A percentile compares a stretch with the other conserved stretches of the same genome.
Conservation (phyloP, 2,329 filamentous ascomycete genomes). For the Aureobasidium namibiae region DNA sequence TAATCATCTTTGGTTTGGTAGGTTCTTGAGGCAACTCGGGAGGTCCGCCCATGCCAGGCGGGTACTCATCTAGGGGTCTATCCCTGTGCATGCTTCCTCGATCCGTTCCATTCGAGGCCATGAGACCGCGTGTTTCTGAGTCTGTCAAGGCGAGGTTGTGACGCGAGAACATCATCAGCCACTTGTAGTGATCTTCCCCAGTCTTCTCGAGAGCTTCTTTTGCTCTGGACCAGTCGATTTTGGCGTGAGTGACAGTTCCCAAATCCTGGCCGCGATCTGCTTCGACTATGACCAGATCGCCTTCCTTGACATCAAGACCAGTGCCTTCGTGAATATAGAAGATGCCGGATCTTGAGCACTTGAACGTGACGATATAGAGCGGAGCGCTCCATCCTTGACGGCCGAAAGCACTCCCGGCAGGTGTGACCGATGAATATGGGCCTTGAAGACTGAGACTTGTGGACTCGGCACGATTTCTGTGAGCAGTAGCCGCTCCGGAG, state of each 20-base stretch:
- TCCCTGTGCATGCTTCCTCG: neutral
- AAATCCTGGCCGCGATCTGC: slow-evolving; percentile 93
- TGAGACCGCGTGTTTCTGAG: slow-evolving; percentile 27
- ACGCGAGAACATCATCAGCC: slow-evolving; percentile 92
- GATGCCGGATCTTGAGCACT: slow-evolving; percentile 88
- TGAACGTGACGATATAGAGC: slow-evolving; percentile 88
- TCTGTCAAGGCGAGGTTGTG: slow-evolving; percentile 25
- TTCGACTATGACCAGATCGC: slow-evolving; percentile 94
- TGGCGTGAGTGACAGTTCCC: slow-evolving; percentile 81
- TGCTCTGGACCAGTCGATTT: slow-evolving; percentile 79
- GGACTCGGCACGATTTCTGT: slow-evolving; percentile 16
- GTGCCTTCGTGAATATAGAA: slow-evolving; percentile 97
- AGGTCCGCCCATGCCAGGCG: slow-evolving; percentile 12
- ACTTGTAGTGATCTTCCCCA: slow-evolving; percentile 92
- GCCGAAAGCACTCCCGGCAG: slow-evolving; percentile 19
- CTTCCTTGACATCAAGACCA: slow-evolving; percentile 78
- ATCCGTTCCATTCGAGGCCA: slow-evolving; percentile 49
- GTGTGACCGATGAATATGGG: slow-evolving; percentile 8
- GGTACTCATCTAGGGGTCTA: slow-evolving; percentile 3
- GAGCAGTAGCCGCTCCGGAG: slow-evolving; percentile 14
- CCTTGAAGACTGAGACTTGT: slow-evolving; percentile 18
- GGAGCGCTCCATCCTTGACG: slow-evolving; percentile 51
- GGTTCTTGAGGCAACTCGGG: slow-evolving; percentile 37
- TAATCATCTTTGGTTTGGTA: slow-evolving; percentile 93
- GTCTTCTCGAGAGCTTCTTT: slow-evolving; percentile 87